Conservation (phyloP, 78 protist species). For the Anaeramoeba flamelloides region DNA sequence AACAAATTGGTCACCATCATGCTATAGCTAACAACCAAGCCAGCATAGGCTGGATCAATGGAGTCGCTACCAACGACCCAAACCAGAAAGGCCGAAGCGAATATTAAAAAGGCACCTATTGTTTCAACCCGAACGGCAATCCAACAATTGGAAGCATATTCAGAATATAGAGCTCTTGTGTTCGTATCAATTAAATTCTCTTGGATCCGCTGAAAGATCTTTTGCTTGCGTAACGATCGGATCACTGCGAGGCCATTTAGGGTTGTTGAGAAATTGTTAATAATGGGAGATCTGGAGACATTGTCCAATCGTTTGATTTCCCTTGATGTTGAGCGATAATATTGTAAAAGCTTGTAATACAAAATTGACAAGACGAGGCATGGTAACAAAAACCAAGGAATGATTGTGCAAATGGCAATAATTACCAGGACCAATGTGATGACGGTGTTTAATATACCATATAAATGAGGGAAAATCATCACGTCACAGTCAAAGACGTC, state of each 20-base stretch:
- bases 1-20: conserved; percentile 18
- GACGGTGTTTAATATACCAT: background rate
- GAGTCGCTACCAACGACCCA: background rate
- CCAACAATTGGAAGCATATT: background rate
- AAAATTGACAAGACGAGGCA: background rate
- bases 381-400: background rate
- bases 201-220: background rate
- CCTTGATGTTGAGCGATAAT: background rate
- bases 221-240: conserved; percentile 20
- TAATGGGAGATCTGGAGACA: conserved; percentile 24
- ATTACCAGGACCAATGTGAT: background rate
- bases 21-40: conserved; percentile 31
- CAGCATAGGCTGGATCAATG: conserved; percentile 9
- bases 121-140: background rate
- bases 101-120: background rate
- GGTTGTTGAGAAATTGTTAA: conserved; percentile 30
- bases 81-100: background rate
- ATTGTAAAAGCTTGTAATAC: background rate
- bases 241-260: conserved; percentile 20
- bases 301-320: conserved; percentile 30
- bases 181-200: background rate
- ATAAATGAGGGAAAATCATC: background rate
- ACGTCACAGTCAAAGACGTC: background rate
- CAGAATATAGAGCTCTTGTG: background rate
- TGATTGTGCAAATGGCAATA: background rate